phyloP scores from a whole-genome alignment of 805 yeast species.

The Metschnikowia henanensis region DNA sequence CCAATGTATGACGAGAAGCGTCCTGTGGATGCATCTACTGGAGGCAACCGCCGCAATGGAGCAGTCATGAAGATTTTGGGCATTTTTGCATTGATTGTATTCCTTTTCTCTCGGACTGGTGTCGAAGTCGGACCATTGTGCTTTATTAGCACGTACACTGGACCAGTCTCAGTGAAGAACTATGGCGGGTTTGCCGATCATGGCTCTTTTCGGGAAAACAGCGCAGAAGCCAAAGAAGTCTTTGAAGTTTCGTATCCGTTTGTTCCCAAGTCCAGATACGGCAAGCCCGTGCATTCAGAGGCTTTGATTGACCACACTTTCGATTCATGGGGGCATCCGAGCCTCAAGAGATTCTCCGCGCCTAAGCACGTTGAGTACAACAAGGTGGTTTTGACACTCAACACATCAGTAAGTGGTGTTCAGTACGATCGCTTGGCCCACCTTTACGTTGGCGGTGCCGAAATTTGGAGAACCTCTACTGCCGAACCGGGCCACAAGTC shows the following conservation, averaged over 20 bases:
- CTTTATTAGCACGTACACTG: neutral
- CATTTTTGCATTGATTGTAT: neutral
- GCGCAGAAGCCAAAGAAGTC: constrained; percentile 17
- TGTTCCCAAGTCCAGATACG: constrained; percentile 21
- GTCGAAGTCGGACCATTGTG: neutral
- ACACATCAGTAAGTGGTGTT: constrained; percentile 57
- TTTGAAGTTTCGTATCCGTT: constrained; percentile 29
- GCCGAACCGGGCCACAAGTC: constrained; percentile 52
- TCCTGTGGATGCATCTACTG: neutral
- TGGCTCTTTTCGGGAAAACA: neutral
- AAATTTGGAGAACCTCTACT: constrained; percentile 78
- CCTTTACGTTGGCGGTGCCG: constrained; percentile 58
- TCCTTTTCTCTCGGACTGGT: neutral
- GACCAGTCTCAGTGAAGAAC: neutral
- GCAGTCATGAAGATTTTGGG: neutral
- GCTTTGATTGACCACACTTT: constrained; percentile 47
- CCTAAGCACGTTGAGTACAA: constrained; percentile 48
- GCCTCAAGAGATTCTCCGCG: constrained; percentile 38
- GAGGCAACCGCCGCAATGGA: neutral
- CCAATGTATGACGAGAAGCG: neutral
- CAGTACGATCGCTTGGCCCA: constrained; percentile 65
- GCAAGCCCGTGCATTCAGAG: constrained; percentile 41
- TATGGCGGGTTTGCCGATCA: constrained; percentile 8
- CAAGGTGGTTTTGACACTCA: constrained; percentile 52
- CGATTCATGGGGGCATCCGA: constrained; percentile 65